These are phyloP conservation scores for Fusarium cicatricum DNA, from an alignment of 2,329 filamentous ascomycete genomes.

Conservation along the genomic window DNA sequence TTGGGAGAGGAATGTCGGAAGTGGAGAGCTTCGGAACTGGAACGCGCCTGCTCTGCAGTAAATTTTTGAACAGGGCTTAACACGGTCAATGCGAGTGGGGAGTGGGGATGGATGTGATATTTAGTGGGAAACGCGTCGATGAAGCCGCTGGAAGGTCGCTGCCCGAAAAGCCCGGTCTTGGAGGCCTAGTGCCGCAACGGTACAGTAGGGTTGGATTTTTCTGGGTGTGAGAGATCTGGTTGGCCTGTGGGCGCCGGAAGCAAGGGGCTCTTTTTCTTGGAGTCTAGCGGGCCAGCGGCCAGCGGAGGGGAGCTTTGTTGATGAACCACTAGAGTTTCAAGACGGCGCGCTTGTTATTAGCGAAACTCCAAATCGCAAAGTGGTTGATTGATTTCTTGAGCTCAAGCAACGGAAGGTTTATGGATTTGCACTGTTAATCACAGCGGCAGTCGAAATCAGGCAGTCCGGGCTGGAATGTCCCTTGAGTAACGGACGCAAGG, in stretches of 20 bases:
- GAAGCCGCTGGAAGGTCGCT: constrained; percentile 14
- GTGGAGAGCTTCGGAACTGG: constrained; percentile 36
- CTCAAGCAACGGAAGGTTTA: neutral
- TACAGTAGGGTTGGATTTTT: constrained; percentile 16
- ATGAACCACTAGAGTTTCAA: constrained; percentile 17
- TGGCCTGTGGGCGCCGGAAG: constrained; percentile 26
- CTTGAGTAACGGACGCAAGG: constrained; percentile 3
- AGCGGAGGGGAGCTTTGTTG: constrained; percentile 15
- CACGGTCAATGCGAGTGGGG: constrained; percentile 29
- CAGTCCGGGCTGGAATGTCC: too few relatives aligned
- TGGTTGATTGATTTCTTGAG: constrained; percentile 7
- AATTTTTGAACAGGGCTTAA: constrained; percentile 33
- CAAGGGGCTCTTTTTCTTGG: constrained; percentile 21
- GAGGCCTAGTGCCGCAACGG: constrained; percentile 9
- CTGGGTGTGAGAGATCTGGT: too few relatives aligned
- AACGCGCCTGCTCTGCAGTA: constrained; percentile 25
- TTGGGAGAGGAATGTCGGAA: constrained; percentile 33
- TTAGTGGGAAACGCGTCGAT: constrained; percentile 29
- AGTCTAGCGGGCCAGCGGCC: too few relatives aligned
- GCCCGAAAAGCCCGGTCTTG: constrained; percentile 5
- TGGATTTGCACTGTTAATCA: constrained; percentile 26
- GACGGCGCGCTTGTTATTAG: constrained; percentile 1
- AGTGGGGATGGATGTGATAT: constrained; percentile 19
- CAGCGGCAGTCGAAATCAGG: constrained; percentile 20
- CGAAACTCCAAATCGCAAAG: neutral